Conservation (phyloP, 2,329 filamentous ascomycete species). For the Didymella exigua region DNA sequence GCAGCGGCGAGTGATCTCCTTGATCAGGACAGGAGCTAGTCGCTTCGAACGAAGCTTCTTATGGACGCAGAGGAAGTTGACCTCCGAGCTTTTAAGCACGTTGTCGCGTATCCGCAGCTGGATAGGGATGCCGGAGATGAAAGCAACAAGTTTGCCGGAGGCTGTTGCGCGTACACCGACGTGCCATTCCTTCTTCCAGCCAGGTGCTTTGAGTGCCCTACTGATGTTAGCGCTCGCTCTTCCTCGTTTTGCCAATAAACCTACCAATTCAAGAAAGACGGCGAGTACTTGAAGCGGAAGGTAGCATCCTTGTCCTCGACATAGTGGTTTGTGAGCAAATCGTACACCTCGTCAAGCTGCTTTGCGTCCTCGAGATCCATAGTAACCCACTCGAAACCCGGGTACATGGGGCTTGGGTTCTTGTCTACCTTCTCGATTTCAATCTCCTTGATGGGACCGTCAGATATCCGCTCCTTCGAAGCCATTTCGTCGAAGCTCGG, state of each 20-base stretch:
- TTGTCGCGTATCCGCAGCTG: constrained; percentile 79
- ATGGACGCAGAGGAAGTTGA: constrained; percentile 98
- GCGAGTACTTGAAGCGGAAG: constrained; percentile 96
- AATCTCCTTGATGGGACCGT: constrained; percentile 84
- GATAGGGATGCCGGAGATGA: constrained; percentile 92
- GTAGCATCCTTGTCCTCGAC: constrained; percentile 97
- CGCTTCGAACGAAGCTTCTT: constrained; percentile 96
- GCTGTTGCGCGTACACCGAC: constrained; percentile 85
- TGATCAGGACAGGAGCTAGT: constrained; percentile 91
- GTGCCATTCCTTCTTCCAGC: constrained; percentile 94
- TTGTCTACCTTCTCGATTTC: constrained; percentile 79
- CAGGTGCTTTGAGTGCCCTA: constrained; percentile 92
- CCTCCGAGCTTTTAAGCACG: constrained; percentile 79
- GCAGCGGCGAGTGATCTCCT: constrained; percentile 93
- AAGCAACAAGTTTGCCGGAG: constrained; percentile 87
- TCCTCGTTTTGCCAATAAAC: constrained; percentile 31
- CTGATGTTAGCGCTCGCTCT: constrained; percentile 10
- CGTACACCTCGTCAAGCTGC: constrained; percentile 86
- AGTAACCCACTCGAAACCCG: constrained; percentile 93
- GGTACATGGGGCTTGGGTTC: constrained; percentile 70
- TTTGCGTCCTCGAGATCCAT: constrained; percentile 81
- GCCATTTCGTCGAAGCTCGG: constrained; percentile 70
- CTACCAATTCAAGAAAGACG: constrained; percentile 86
- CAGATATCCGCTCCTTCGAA: constrained; percentile 56
- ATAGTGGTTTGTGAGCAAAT: constrained; percentile 90